Base-by-base conservation (phyloP, 2,329 filamentous ascomycete species). In the Phoma herbarum region DNA sequence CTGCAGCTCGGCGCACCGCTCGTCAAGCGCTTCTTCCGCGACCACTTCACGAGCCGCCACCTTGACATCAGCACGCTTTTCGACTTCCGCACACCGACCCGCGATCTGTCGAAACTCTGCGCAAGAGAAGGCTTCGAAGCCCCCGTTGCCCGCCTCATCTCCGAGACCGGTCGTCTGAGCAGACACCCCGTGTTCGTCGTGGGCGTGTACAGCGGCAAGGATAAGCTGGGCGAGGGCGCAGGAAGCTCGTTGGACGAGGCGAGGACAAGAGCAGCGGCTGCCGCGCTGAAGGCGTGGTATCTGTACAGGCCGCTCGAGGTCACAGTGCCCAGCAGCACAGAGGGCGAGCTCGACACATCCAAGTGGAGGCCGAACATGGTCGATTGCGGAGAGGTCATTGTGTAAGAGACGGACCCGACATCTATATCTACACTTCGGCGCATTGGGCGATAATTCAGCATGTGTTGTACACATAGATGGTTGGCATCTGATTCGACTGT, bases 211-310 rank as follows among this genome's bases (percentile, higher is more conserved):
- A 96, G 91, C 66, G 95, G 94, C 50, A 83, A 84, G 60, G 93
- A 99, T 76, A 94, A 95, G 84, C 83, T 99, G 41, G 95, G 94
- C 55, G 94, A 99, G 81, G 95, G 89, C n/a, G 85, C 88, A 20
- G 95, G 91, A 23, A 82, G 89, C 47, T 93, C 86, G 77, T 81
- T 98, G 56, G 84, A 92, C 65, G 86, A 92, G 70, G 94, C 91
- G 29, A 87, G 92, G 63, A 84, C 86, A 63, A 86, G 91, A 76
- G 95, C 95, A 20, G 88, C 91, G 35, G 93, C 96, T 71, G 89
- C 90, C 63, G 89, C 93, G 18, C 83, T 99, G 73, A 96, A 97
- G 83, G 85, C 89, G 6, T 99, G 95, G 95, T 99, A 99, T 78
- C 83, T 99, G 52, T 99, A 99, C 82, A 93, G 89, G 76, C 94